Evolutionary conservation across 345 rosid species (phyloP), one percentile per base, ranked within the genome.

Genomic region (Lumnitzera racemosa): DNA sequence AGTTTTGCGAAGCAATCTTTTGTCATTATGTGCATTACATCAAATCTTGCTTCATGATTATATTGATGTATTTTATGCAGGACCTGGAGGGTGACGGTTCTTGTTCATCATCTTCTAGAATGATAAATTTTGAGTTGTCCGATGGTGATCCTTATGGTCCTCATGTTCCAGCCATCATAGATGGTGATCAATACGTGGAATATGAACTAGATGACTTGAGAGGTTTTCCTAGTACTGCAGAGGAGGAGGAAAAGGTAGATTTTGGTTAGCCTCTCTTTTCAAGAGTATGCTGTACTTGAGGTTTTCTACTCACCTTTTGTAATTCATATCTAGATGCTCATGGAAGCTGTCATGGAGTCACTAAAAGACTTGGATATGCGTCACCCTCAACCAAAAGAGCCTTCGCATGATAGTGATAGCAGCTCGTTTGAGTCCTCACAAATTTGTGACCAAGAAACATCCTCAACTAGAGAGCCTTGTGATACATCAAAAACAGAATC

Each of bases 171-270:
- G 72, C 80, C 48, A 55, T 73, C 51, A 61, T 73, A 63, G 92
- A 85, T 49, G 89, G 83, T 70, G 96, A 89, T 64, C 89, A 80
- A 46, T 89, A 74, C 61, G 89, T 85, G 62, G 98, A 89, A 78
- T 89, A 83, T 72, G 82, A 83, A 56, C 75, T 91, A 46, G 92
- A 89, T 55, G 98, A 87, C 72, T 76, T 87, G 64, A 54, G 77
- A 52, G 96, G 90, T 66, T 85, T 83, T 69, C 98, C 96, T 12
- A 72, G 80, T 62, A 81, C 67, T 53, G 80, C 69, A 41, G 89
- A 83, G 77, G 96, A 87, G 78, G 96, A 92, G 78, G 98, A 89
- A 69, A 79, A 79, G 85, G 98, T 85, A 61, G 77, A 81, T 53
- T 53, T 36, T 36, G 43, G 1, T 36, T 36, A 27, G 43, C 43